A percentile compares a stretch with the other conserved stretches of the same genome.
These are phyloP conservation scores for Lasiodiplodia citricola DNA, from an alignment of 2,329 filamentous ascomycete species.

Conservation along the genomic window DNA sequence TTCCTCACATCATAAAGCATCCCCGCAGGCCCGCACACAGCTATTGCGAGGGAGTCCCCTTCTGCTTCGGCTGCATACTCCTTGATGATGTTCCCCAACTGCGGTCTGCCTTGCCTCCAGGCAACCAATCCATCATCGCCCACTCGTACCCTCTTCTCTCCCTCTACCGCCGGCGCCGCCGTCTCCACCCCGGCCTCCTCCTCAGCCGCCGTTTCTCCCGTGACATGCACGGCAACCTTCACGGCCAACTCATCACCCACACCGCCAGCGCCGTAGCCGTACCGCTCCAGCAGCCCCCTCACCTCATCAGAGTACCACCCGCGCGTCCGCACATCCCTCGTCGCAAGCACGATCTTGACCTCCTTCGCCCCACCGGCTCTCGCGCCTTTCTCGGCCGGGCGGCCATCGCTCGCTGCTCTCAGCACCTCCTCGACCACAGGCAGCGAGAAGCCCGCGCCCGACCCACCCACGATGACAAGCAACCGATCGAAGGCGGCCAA, in stretches of 20 bases:
- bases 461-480: slow-evolving; percentile 61
- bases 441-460: slow-evolving; percentile 61
- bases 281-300: slow-evolving; percentile 12
- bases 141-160: not conserved
- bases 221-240: slow-evolving; percentile 21
- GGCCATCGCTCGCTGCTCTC: slow-evolving; percentile 21
- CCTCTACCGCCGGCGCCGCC: not conserved
- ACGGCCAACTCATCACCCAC: not conserved
- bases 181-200: not conserved
- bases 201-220: not conserved
- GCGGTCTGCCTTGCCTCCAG: not conserved
- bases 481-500: slow-evolving; percentile 48
- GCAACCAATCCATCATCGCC: not conserved
- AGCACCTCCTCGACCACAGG: slow-evolving; percentile 53
- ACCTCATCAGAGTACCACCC: slow-evolving; percentile 25
- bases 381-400: not conserved
- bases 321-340: slow-evolving; percentile 15
- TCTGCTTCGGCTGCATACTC: not conserved
- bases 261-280: not conserved
- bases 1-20: slow-evolving; percentile 29
- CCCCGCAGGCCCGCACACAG: slow-evolving; percentile 26
- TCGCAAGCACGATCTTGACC: slow-evolving; percentile 14
- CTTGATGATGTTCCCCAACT: not conserved
- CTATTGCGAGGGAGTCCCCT: slow-evolving; percentile 15
- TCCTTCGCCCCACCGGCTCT: not conserved